Base-by-base conservation (phyloP, 2,329 filamentous ascomycete species). In the Sclerotinia borealis region DNA sequence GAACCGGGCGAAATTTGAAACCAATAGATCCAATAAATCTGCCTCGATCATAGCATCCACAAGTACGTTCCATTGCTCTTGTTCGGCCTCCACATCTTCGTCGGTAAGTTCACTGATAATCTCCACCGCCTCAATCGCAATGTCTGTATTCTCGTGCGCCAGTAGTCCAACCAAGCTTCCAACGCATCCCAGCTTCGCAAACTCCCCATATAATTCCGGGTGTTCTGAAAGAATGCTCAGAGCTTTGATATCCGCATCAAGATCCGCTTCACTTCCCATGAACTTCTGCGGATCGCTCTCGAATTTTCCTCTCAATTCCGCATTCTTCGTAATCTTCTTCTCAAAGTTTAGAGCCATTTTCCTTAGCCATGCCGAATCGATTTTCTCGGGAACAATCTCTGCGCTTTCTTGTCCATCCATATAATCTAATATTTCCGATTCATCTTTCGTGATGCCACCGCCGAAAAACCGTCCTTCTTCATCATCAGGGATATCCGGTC, bases 391-490 rank as follows among this genome's bases (percentile, higher is more conserved):
- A 67, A 72, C 72, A 11, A 74, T 65, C 49, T 75, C 71, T 37
- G 74, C 74, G 10, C 72, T 73, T 58, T 88, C 86, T 68, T 85
- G 81, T 63, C 84, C 80, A 66, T 97, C 92, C 66, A 99, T 85
- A 73, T 89, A 98, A 76, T 98, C 90, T 72, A 99, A 83, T 25
- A 95, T 91, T 70, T 92, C 85, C 2, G 87, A 88, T 68, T 96
- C 92, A 68, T 91, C 83, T 64, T 87, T 83, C 31, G 89, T 91
- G 70, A 99, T 89, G 39, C 95, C 95, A 61, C 92, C 91, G 49
- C 93, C 95, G 71, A 97, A 99, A 79, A 99, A 99, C 13, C 95
- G 88, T 1, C 93, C 95, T 68, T 96, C 95, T 60, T 96, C 92
- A 70, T 96, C 93, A 69, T 93, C 90, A 10, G 75, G 79, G 34